Evolutionary conservation across 176 grass and related monocot species (phyloP), one percentile per base, ranked within the genome.

Genomic region (Oropetium thomaeum): DNA sequence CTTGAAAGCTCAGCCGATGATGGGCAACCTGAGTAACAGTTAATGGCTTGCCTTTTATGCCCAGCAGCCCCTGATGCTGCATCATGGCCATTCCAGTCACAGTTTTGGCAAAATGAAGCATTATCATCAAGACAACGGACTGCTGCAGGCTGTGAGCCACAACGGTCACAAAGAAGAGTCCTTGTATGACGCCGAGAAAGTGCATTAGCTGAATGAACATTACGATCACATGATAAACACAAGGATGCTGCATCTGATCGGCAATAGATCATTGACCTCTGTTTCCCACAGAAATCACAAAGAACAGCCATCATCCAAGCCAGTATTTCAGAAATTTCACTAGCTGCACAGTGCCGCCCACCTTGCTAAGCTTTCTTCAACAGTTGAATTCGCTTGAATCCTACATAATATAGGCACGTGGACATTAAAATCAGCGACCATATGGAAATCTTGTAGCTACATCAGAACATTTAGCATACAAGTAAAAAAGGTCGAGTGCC

Each of bases 181-280:
- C 89, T 90, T n/a, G 44, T 80, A 75, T 99, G 96, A 57, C 92
- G 86, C 19, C 26, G 76, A 34, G 96, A 95, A 17, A 99, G 89
- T 2, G 91, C 80, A 40, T 99, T 99, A 52, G 92, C 91, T 67
- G 92, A 99, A 74, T 99, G 91, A 51, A 99, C 84, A 77, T 80
- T 92, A 19, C 65, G 92, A 73, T 99, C 96, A 52, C 96, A 99
- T 20, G 82, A 99, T 47, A 99, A 86, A 69, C 96, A 99, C 53
- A 92, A 83, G 28, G 76, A 95, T 11, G 96, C 91, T 0, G 84
- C 79, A 73, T 99, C 96, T 58, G 96, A 99, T 78, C 82, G 82
- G 89, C 96, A 99, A 45, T 95, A 95, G 20, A 95, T 77, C 82
- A 92, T 90, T 32, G 89, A 71, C 71, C 87, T 89, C 73, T 92